These are phyloP conservation scores for Phyllosticta citribraziliensis DNA, from an alignment of 2,329 filamentous ascomycete species.

Conservation along the genomic window DNA sequence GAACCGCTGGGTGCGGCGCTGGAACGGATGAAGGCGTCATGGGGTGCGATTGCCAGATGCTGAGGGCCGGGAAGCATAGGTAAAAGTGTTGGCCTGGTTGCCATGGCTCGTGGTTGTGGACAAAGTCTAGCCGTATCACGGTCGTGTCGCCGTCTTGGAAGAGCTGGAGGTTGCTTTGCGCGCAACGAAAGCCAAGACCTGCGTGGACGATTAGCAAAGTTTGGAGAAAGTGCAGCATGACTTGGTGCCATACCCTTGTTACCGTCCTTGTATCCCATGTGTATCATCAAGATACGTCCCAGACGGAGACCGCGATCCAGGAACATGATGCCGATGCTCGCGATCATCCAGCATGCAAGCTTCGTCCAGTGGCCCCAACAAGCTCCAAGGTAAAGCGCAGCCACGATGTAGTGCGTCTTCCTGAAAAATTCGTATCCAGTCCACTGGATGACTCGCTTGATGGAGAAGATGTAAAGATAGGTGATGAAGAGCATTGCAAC, in stretches of 20 bases:
- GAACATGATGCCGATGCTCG: slow-evolving; percentile 54
- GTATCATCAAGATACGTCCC: slow-evolving; percentile 49
- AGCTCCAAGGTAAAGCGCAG: slow-evolving; percentile 64
- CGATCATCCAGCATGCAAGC: slow-evolving; percentile 59
- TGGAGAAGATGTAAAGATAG: slow-evolving; percentile 51
- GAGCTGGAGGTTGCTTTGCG: slow-evolving; percentile 40
- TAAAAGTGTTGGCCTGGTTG: slow-evolving; percentile 62
- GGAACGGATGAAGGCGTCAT: slow-evolving; percentile 54
- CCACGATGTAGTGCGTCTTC: slow-evolving; percentile 63
- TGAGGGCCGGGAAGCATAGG: slow-evolving; percentile 55
- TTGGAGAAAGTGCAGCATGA: slow-evolving; percentile 10
- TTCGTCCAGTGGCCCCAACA: slow-evolving; percentile 67
- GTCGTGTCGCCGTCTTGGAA: slow-evolving; percentile 42
- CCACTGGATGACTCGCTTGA: slow-evolving; percentile 48
- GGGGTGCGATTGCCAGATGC: slow-evolving; percentile 63
- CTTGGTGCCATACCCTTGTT: slow-evolving; percentile 17
- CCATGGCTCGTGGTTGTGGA: slow-evolving; percentile 53
- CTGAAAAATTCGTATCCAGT: slow-evolving; percentile 73
- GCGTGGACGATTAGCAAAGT: neutral
- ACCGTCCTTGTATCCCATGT: slow-evolving; percentile 44
- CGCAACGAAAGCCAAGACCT: slow-evolving; percentile 46
- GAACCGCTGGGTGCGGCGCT: slow-evolving; percentile 26
- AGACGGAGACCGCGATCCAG: slow-evolving; percentile 53
- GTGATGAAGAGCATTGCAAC: slow-evolving; percentile 57
- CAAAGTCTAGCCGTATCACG: slow-evolving; percentile 55